Conservation (phyloP, 176 grass and related monocot genomes). For the Leersia perrieri region DNA sequence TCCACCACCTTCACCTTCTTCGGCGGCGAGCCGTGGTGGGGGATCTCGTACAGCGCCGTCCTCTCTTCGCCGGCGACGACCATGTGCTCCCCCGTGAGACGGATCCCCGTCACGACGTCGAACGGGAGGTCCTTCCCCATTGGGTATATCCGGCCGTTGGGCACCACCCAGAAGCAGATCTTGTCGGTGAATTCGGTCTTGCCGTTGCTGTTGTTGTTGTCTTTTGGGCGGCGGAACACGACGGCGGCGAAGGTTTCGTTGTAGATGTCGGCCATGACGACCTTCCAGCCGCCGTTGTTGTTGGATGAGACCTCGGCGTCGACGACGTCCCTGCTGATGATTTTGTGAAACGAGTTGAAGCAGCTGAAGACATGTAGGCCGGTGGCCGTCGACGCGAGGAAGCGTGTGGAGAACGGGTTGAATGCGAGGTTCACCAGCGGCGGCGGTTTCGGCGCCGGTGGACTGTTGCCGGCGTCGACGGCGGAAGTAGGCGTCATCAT, state of each 20-base stretch:
- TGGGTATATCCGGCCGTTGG: not conserved
- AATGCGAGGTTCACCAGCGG: slow-evolving; percentile 54
- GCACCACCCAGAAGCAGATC: not conserved
- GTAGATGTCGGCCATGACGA: slow-evolving; percentile 19
- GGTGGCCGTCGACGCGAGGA: slow-evolving; percentile 43
- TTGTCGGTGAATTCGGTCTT: not conserved
- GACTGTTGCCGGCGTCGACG: not conserved
- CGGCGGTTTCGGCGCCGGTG: too few relatives aligned
- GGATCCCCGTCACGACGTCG: slow-evolving; percentile 40
- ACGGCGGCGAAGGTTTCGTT: slow-evolving; percentile 3
- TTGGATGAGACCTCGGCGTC: slow-evolving; percentile 26
- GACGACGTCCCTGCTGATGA: slow-evolving; percentile 11
- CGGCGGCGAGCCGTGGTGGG: slow-evolving; percentile 19
- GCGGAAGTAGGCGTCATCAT: not conserved
- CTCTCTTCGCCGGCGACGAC: slow-evolving; percentile 48
- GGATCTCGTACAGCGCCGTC: slow-evolving; percentile 23
- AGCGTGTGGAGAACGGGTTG: slow-evolving; percentile 52
- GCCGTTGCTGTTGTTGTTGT: not conserved
- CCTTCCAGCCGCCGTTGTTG: too few relatives aligned
- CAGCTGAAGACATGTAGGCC: slow-evolving; percentile 58
- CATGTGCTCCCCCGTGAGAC: slow-evolving; percentile 38
- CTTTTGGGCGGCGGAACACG: not conserved
- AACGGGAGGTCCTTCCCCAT: not conserved
- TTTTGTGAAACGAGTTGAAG: slow-evolving; percentile 37
- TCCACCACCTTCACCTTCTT: slow-evolving; percentile 30